Base-by-base conservation (phyloP, 225 moss, liverwort and hornwort genomes). In the Sphagnum tenellum region DNA sequence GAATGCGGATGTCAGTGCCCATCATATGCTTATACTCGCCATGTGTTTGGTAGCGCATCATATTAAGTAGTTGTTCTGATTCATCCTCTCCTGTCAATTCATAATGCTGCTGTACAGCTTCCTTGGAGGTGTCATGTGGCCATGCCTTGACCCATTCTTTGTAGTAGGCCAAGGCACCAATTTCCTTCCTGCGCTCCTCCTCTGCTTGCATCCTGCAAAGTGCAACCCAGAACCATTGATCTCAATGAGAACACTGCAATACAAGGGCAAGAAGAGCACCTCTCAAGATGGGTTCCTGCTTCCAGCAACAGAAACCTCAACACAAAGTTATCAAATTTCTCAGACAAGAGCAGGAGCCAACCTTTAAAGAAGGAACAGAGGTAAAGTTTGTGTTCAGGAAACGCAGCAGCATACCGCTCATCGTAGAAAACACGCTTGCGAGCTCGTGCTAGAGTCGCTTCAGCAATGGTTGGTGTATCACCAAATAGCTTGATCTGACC, bases 391-490 rank as follows among this genome's bases (percentile, higher is more conserved):
- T 56, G 13, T 60, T 60, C 29, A 45, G 60, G 13, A 14, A 9
- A 55, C 11, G 49, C 69, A 59, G 48, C 56, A 12, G 72, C 79
- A 53, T 70, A 92, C 95, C 95, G 86, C 80, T 92, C 85, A 49
- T 88, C 72, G 51, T 93, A 92, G 65, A 90, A 98, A 5, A 98
- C 96, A 58, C 71, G 85, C 81, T 86, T 98, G 64, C 92, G 79
- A 44, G 96, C 96, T 66, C 96, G 85, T 59, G 96, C 96, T 82
- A 98, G 83, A 74, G 90, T 90, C 52, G 96, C 90, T 82, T 98
- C 96, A 9, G 92, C 90, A 66, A 98, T 74, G 10, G 90, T 75
- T 59, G 96, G 92, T 61, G 92, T 92, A 8, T 92, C 96, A 69
- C 85, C 79, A 48, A 88, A 98, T 46, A 98, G 85, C 66, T 83